These are phyloP conservation scores for Globisporangium barbulae DNA, from an alignment of 352 stramenopile species.

Conservation along the genomic window DNA sequence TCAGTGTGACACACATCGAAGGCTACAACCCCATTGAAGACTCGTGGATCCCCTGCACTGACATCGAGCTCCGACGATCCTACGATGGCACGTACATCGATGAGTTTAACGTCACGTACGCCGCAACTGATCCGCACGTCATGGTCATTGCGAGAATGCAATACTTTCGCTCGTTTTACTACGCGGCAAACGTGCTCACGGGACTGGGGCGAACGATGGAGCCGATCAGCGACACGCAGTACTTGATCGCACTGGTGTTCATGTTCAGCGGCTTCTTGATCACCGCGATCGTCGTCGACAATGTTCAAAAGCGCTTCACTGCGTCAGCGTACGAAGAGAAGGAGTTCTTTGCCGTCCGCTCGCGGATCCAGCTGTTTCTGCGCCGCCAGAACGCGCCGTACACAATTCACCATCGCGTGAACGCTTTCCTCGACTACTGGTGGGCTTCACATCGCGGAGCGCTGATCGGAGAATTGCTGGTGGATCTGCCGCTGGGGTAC, in stretches of 20 bases:
- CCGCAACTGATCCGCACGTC: slow-evolving; percentile 15
- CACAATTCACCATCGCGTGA: slow-evolving; percentile 40
- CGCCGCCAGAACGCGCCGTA: slow-evolving; percentile 37
- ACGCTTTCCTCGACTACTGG: slow-evolving; percentile 47
- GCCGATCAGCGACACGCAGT: slow-evolving; percentile 34
- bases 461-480: slow-evolving; percentile 34
- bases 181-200: slow-evolving; percentile 31
- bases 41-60: slow-evolving; percentile 30
- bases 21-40: slow-evolving; percentile 28
- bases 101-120: slow-evolving; percentile 21
- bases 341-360: slow-evolving; percentile 38
- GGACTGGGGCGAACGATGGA: slow-evolving; percentile 36
- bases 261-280: slow-evolving; percentile 54
- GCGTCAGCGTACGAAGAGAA: slow-evolving; percentile 48
- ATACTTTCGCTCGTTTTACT: slow-evolving; percentile 36
- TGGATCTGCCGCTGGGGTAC: slow-evolving; percentile 30
- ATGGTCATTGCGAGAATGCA: slow-evolving; percentile 23
- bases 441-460: slow-evolving; percentile 42
- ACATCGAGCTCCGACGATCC: slow-evolving; percentile 22
- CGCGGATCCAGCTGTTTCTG: slow-evolving; percentile 44
- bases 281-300: slow-evolving; percentile 46
- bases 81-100: slow-evolving; percentile 15
- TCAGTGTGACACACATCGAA: slow-evolving; percentile 34
- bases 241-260: slow-evolving; percentile 36
- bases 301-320: slow-evolving; percentile 49